Evolutionary conservation across 768 basidiomycete species (phyloP), one percentile per base, ranked within the genome.

Genomic region (Pleurotus salmoneostramineus): DNA sequence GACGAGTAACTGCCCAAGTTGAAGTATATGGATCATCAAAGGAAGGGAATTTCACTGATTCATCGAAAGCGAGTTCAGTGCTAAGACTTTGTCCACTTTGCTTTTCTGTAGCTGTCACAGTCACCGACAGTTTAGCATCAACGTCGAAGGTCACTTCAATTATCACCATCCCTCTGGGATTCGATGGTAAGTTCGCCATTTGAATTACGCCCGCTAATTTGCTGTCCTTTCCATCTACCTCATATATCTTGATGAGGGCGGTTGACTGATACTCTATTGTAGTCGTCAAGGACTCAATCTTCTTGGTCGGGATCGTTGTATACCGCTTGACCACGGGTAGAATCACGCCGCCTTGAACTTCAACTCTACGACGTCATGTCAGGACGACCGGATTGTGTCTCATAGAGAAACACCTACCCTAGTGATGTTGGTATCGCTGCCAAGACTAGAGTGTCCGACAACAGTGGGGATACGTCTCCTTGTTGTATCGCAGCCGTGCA

Each of bases 301-400:
- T 98, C 80, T 95, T 97, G 65, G 94, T 96, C 34, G 96, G 96
- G 63, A 98, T 92, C 50, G 93, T 95, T 62, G 95, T 98, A 82
- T 98, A 97, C 57, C 95, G 89, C 79, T 95, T 95, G 83, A 98
- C 97, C 71, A 98, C 87, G 49, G 94, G 84, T 35, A 95, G 96
- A 92, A 98, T 95, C 70, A 98, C 94, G 84, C 96, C 96, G 74
- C 95, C 95, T 62, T 94, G 93, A 42, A 94, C 96, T 80, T 97
- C 95, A 68, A 98, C 96, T 86, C 56, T 95, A 49, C 21, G 15
- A 21, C 32, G 10, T 43, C 7, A 21, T 37, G 11, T 27, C 6
- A 15, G 52, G 57, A 27, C 51, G 58, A 36, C 70, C 59, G 73
- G 6, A 45, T 69, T 57, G 72, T 72, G 65, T 8, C 37, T n/a